phyloP scores from a whole-genome alignment of 148 eudicot species.

The Amaranthus palmeri region DNA sequence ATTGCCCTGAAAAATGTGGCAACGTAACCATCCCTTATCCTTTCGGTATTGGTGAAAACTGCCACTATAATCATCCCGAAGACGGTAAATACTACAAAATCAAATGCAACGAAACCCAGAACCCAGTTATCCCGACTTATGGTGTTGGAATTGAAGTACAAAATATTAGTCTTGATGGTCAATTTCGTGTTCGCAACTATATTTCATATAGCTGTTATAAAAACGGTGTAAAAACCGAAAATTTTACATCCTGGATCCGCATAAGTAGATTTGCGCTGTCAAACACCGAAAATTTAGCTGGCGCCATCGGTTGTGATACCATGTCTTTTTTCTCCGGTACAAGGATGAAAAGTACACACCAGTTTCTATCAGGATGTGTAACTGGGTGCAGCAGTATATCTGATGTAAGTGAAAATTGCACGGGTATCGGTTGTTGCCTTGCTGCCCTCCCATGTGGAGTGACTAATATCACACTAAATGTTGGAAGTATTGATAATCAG shows the following conservation, averaged over 20 bases:
- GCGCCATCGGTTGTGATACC: constrained; percentile 17
- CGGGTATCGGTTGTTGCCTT: constrained; percentile 19
- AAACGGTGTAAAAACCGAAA: too few relatives aligned
- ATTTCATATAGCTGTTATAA: constrained; percentile 2
- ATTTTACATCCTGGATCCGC: neutral
- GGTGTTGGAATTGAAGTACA: too few relatives aligned
- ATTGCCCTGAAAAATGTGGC: neutral
- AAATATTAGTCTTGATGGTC: too few relatives aligned
- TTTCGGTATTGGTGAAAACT: constrained; percentile 1
- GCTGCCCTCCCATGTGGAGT: constrained; percentile 6
- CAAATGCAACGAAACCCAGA: neutral
- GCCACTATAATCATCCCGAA: neutral
- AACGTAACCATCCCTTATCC: neutral
- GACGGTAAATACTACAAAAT: neutral
- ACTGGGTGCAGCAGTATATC: neutral
- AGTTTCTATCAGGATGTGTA: constrained; percentile 11
- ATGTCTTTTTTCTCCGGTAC: constrained; percentile 7
- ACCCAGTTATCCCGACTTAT: too few relatives aligned
- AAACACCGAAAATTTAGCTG: neutral
- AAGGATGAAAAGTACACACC: too few relatives aligned
- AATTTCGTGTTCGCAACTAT: too few relatives aligned
- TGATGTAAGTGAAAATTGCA: neutral
- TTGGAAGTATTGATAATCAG: neutral
- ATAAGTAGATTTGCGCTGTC: neutral
- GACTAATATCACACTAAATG: neutral